phyloP scores from a whole-genome alignment of 192 early-diverging fungal genomes.

The Linnemannia schmuckeri region DNA sequence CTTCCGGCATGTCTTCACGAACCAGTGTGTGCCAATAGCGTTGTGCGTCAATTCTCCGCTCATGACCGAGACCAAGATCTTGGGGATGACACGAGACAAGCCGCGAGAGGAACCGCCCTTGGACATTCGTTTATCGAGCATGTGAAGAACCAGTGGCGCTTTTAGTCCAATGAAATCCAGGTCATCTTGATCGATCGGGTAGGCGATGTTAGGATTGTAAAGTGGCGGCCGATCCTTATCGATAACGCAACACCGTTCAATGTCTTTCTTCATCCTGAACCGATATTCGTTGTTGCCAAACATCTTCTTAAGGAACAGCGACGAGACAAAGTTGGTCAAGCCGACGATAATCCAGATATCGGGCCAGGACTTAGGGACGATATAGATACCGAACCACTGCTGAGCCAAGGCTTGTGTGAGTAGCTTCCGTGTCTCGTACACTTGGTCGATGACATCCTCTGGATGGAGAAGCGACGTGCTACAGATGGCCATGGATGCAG shows the following conservation, averaged over 20 bases:
- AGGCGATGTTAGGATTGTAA: slow-evolving; percentile 72
- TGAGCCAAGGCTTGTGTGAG: slow-evolving; percentile 80
- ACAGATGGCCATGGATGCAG: slow-evolving; percentile 86
- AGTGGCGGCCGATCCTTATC: slow-evolving; percentile 93
- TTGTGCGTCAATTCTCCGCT: slow-evolving; percentile 72
- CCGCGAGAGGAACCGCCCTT: slow-evolving; percentile 81
- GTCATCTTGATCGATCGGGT: slow-evolving; percentile 68
- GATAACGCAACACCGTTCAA: slow-evolving; percentile 81
- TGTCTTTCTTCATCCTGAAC: slow-evolving; percentile 88
- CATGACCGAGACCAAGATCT: slow-evolving; percentile 82
- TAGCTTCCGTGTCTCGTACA: slow-evolving; percentile 81
- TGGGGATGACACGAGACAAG: slow-evolving; percentile 82
- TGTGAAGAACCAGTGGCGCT: slow-evolving; percentile 89
- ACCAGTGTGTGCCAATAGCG: slow-evolving; percentile 76
- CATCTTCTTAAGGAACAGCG: slow-evolving; percentile 82
- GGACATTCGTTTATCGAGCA: slow-evolving; percentile 89
- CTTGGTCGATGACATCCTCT: slow-evolving; percentile 87
- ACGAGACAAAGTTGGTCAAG: slow-evolving; percentile 80
- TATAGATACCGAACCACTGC: slow-evolving; percentile 97
- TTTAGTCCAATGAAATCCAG: slow-evolving; percentile 88
- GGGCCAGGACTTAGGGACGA: slow-evolving; percentile 75
- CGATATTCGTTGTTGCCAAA: slow-evolving; percentile 92
- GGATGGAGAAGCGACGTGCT: slow-evolving; percentile 78
- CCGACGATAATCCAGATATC: slow-evolving; percentile 94
- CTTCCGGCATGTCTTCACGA: slow-evolving; percentile 87